Evolutionary conservation across 345 rosid species (phyloP).

Genomic region (Pistacia atlantica): DNA sequence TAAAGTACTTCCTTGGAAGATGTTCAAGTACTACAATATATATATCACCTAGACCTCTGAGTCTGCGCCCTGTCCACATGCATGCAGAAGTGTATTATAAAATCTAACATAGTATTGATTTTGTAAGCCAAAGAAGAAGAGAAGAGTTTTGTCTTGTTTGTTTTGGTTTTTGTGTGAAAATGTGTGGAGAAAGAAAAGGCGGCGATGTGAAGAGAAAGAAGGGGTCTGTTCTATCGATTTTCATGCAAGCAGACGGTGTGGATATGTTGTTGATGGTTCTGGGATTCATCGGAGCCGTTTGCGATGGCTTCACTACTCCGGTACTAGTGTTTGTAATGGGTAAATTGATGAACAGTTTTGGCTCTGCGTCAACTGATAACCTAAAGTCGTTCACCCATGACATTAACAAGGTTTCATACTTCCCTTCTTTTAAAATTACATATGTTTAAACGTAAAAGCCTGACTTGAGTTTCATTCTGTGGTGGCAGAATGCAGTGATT

Average conservation of each 20-base stretch:
- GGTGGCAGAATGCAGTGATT: too few relatives aligned
- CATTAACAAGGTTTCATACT: constrained; percentile 42
- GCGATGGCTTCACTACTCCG: constrained; percentile 67
- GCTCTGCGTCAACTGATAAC: constrained; percentile 29
- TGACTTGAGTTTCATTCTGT: too few relatives aligned
- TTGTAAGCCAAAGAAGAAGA: neutral
- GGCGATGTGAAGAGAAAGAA: constrained; percentile 7
- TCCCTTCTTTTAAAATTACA: neutral
- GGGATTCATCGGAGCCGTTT: constrained; percentile 65
- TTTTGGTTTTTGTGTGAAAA: neutral
- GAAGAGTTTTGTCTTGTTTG: too few relatives aligned
- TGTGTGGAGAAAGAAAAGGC: neutral
- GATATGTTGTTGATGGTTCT: constrained; percentile 65
- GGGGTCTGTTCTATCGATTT: constrained; percentile 50
- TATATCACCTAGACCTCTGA: constrained; percentile 15
- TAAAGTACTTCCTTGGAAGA: too few relatives aligned
- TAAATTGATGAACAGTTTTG: constrained; percentile 66
- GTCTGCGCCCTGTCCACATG: too few relatives aligned
- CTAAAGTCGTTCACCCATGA: constrained; percentile 36
- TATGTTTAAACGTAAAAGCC: constrained; percentile 19
- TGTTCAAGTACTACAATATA: neutral
- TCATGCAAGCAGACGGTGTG: constrained; percentile 63
- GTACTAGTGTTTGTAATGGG: constrained; percentile 53
- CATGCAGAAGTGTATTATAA: too few relatives aligned
- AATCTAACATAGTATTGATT: too few relatives aligned